Percentiles rank a stretch among this genome's conserved stretches.
Conservation (phyloP, 139 green algal genomes). For the Parachlorella kessleri region DNA sequence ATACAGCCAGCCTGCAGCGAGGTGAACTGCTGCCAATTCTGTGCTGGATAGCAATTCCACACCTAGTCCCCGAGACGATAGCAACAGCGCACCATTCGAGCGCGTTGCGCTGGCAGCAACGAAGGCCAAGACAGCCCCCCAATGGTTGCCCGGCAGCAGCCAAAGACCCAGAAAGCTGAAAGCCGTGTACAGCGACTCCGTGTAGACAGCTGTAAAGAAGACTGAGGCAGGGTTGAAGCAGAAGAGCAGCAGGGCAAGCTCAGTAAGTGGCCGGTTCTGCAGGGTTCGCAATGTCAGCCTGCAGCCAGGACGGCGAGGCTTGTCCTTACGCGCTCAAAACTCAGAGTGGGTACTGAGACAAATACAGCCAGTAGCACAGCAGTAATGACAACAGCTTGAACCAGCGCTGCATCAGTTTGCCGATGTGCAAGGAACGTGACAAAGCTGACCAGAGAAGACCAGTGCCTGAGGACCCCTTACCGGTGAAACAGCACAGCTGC, state of each 20-base stretch:
- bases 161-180: slow-evolving; percentile 65
- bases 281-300: slow-evolving; percentile 33
- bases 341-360: no score
- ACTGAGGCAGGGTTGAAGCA: slow-evolving; percentile 77
- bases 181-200: slow-evolving; percentile 78
- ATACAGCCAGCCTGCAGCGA: no score
- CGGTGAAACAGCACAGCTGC: not conserved
- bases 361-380: no score
- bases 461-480: no score
- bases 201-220: slow-evolving; percentile 86
- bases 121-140: slow-evolving; percentile 5
- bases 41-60: not conserved
- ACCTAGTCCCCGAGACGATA: not conserved
- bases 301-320: slow-evolving; percentile 15
- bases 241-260: slow-evolving; percentile 69
- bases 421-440: no score
- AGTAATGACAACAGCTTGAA: no score
- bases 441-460: no score
- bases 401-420: no score
- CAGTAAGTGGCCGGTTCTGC: slow-evolving; percentile 42
- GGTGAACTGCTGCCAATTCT: no score
- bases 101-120: slow-evolving; percentile 20
- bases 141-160: slow-evolving; percentile 15
- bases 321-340: no score
- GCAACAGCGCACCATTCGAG: slow-evolving; percentile 62